Evolutionary conservation across 2,329 filamentous ascomycete genomes (phyloP).

Genomic region (Escovopsis sp.): DNA sequence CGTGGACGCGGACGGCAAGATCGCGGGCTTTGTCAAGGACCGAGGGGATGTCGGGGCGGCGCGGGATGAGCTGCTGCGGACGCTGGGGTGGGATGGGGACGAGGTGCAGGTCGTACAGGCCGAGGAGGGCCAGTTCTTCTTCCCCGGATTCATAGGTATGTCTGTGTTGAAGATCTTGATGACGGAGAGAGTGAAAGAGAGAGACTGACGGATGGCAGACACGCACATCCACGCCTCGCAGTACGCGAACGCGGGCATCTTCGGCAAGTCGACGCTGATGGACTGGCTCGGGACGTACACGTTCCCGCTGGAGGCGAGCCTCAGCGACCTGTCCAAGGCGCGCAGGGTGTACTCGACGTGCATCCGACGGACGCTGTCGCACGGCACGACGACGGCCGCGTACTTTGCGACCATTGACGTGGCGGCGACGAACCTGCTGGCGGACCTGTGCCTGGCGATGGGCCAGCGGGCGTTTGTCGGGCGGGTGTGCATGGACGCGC

Average conservation of each 20-base stretch:
- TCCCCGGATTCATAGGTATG: conserved; percentile 67
- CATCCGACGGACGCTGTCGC: conserved; percentile 64
- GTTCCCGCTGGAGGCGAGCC: conserved; percentile 76
- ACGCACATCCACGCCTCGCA: conserved; percentile 93
- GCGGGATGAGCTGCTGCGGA: conserved; percentile 20
- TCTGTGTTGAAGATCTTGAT: background rate
- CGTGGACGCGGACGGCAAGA: conserved; percentile 35
- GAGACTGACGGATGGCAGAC: conserved; percentile 35
- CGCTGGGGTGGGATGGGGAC: conserved; percentile 29
- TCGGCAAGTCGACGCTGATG: conserved; percentile 82
- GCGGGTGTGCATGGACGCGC: conserved; percentile 84
- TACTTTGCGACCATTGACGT: conserved; percentile 91
- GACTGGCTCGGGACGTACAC: conserved; percentile 93
- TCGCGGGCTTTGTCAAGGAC: conserved; percentile 30
- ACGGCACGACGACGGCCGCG: conserved; percentile 87
- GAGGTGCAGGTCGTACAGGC: conserved; percentile 23
- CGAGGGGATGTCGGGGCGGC: conserved; percentile 17
- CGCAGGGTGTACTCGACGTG: conserved; percentile 61
- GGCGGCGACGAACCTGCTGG: conserved; percentile 76
- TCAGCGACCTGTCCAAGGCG: conserved; percentile 49
- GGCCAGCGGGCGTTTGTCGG: conserved; percentile 89
- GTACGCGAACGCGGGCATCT: conserved; percentile 87
- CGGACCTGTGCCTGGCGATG: conserved; percentile 60
- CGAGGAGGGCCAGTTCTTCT: conserved; percentile 54
- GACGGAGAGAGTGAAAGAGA: no score